Base-by-base conservation (phyloP, 192 early-diverging fungal genomes). In the Geranomyces michiganensis region DNA sequence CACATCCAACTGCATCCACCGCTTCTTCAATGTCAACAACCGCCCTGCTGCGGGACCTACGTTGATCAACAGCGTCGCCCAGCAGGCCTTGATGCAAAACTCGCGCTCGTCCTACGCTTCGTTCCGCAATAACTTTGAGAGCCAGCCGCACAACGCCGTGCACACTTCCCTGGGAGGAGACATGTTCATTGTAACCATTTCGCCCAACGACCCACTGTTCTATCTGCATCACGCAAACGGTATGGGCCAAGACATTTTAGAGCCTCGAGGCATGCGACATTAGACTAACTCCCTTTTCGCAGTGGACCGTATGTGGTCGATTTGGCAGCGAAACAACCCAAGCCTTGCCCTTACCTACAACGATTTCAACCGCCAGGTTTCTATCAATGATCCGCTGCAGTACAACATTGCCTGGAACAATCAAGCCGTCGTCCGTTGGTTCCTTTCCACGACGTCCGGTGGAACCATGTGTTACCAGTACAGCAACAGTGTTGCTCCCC, bases 251-350 rank as follows among this genome's bases (percentile, higher is more conserved):
- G 4, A n/a, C 51, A 2, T 55, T 55, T 2, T 55, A 7, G 14
- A 55, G 21, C 26, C 3, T 14, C 51, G 8, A 8, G 19, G 8
- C 7, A 55, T n/a, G 51, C 14, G n/a, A 55, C 14, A n/a, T 55
- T 15, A 24, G 3, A 3, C 14, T 27, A 55, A 27, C 26, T 3
- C 26, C n/a, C 15, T 27, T 55, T 55, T 14, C 3, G 3, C 24
- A 60, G 58, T 83, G 43, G 79, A 83, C 71, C 76, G 78, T 51
- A 47, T 81, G 48, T 83, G 82, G 82, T 45, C 49, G 24, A 21
- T 62, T 24, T 83, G 74, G 74, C 78, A 80, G 53, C 10, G 47
- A 1, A 29, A n/a, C 21, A 65, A 79, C 69, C 78, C 78, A 19
- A 29, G 14, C 26, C 33, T 72, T 22, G 75, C 68, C 22, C 31